Evolutionary conservation across 2,329 filamentous ascomycete species (phyloP).

Genomic region (Capronia epimyces): DNA sequence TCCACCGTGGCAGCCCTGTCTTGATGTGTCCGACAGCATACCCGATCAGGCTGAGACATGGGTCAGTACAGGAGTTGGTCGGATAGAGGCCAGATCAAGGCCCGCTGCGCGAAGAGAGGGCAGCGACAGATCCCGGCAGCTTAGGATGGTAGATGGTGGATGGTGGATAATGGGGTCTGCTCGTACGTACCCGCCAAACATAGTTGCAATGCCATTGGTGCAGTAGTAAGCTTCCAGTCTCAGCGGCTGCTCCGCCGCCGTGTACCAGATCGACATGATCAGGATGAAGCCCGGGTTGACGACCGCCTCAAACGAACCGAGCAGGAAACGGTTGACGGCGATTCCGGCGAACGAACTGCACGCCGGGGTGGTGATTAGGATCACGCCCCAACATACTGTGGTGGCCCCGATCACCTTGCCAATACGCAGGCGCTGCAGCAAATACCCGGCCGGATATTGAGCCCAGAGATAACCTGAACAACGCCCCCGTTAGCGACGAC

Average conservation of each 20-base stretch:
- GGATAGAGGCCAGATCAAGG: too few relatives aligned
- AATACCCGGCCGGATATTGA: conserved; percentile 47
- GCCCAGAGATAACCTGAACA: conserved; percentile 42
- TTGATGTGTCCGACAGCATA: conserved; percentile 24
- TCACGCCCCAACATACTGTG: conserved; percentile 19
- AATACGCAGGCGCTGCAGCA: conserved; percentile 46
- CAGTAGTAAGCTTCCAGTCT: conserved; percentile 21
- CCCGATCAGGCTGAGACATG: conserved; percentile 23
- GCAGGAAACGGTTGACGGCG: conserved; percentile 19
- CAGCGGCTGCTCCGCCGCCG: conserved; percentile 17
- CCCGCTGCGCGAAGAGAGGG: background rate
- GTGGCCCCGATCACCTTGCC: conserved; percentile 45
- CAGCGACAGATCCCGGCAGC: too few relatives aligned
- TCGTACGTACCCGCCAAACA: conserved; percentile 56
- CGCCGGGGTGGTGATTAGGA: conserved; percentile 19
- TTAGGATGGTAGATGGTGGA: too few relatives aligned
- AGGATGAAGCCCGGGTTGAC: conserved; percentile 33
- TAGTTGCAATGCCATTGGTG: conserved; percentile 56
- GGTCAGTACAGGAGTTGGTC: conserved; percentile 27
- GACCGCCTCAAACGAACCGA: conserved; percentile 28
- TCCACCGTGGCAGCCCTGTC: conserved; percentile 28
- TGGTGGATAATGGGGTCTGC: conserved; percentile 15
- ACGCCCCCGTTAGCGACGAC: background rate
- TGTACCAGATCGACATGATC: conserved; percentile 28
- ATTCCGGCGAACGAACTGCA: conserved; percentile 19